Evolutionary conservation across 164 flowering plant genomes (phyloP), one percentile per base, ranked within the genome.

Genomic region (Pachysandra terminalis): DNA sequence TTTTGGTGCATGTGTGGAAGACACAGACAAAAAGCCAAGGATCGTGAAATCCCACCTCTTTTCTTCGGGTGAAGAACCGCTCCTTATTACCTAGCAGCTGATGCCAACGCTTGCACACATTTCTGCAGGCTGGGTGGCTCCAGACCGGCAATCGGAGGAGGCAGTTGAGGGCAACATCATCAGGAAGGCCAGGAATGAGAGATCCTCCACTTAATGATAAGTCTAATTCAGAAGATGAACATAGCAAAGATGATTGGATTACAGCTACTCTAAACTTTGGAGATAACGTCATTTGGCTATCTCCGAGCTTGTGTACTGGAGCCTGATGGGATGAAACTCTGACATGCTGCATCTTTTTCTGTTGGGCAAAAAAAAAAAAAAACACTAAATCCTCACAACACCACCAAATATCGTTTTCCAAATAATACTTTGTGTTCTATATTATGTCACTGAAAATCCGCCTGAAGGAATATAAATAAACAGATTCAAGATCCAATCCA

Each of bases 141-240:
- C 81, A 73, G 22, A 90, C 90, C 19, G 98, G 98, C 1, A 93
- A 68, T 53, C 89, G 82, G 8, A 93, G 90, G 58, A 93, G 93
- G 77, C 98, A 93, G 64, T 82, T 82, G 14, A 90, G 82, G 10
- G 97, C 86, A 45, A 93, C 68, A 68, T 93, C 98, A 74, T 91
- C 97, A 0, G 96, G 96, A 63, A 93, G 95, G 21, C 98, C 98
- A 0, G 95, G 97, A 68, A 91, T 86, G 10, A 91, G 77, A 3
- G 86, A 84, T 48, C 74, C 89, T 26, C 79, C 83, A 17, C 40
- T 58, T 1, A 73, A 66, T 27, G 84, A 74, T 40, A 73, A 26
- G 41, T 85, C 89, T 0, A 72, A 61, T 51, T 87, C 90, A 1
- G 75, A n/a, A n/a, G n/a, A n/a, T n/a, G n/a, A n/a, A n/a, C n/a